Base-by-base conservation (phyloP, 805 yeast genomes). In the Yamadazyma phyllophila region DNA sequence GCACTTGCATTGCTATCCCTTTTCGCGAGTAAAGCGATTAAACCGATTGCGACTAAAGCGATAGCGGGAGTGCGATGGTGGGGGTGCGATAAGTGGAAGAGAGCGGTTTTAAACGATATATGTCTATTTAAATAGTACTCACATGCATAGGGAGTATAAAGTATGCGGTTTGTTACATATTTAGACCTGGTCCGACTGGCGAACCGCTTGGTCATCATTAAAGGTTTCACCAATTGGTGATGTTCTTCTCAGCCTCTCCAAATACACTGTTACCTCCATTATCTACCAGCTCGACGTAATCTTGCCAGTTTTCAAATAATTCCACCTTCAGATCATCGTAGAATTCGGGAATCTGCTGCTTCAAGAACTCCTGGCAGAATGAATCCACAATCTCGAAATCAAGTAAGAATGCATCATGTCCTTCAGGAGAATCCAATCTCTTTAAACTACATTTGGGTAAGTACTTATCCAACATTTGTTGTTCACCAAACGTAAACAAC, bases 361-460 rank as follows among this genome's bases (percentile, higher is more conserved):
- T 67, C 58, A 92, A 73, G 64, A 92, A 94, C 2, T 78, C 78
- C 36, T 78, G 66, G 43, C 95, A 81, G 52, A 84, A 71, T 31
- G 77, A 72, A 62, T 94, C 88, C 46, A 94, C 89, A 42, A 82
- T 80, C 41, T 81, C 84, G 63, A 94, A 94, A 64, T 94, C 99
- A 39, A 94, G 73, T 49, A 94, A 68, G 60, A 94, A 94, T 2
- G 98, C 99, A 69, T 94, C 99, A 60, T 94, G 99, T 13, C 99
- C 99, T 57, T 94, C 99, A 10, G 92, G 94, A 1, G 97, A 90
- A 51, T 86, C 80, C 36, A 94, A 83, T 56, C 82, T 81, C 53
- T 83, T 81, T 52, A 94, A 70, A 6, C 55, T 62, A 1, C 95
- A 76, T 55, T 85, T 75, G 7, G 90, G 91, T 48, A 94, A 78